These are phyloP conservation scores for Leccinum aurantiacum DNA, from an alignment of 768 basidiomycete species.

Conservation along the genomic window DNA sequence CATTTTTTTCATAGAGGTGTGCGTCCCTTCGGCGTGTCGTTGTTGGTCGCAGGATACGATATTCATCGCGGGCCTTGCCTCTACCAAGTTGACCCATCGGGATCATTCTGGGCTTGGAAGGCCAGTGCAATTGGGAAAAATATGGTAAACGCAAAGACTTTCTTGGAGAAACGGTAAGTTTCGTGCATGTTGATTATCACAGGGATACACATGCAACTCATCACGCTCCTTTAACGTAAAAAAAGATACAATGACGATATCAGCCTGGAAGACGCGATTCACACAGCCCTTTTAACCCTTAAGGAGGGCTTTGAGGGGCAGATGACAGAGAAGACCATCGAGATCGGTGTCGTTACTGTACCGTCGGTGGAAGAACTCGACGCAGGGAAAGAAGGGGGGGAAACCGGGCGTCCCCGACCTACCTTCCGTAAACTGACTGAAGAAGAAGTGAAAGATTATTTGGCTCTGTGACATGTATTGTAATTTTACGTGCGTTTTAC, in stretches of 20 bases:
- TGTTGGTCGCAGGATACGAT: conserved; percentile 98
- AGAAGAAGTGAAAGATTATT: conserved; percentile 95
- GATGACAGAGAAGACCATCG: conserved; percentile 99
- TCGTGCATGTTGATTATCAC: conserved; percentile 26
- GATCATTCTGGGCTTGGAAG: conserved; percentile 99
- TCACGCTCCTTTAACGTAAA: conserved; percentile 37
- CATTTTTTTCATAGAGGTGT: conserved; percentile 74
- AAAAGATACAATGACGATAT: conserved; percentile 99
- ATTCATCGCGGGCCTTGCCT: conserved; percentile 90
- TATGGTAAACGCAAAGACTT: conserved; percentile 99
- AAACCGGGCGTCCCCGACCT: conserved; percentile 70
- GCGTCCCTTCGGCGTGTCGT: conserved; percentile 96
- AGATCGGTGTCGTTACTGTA: conserved; percentile 94
- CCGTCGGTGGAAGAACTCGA: conserved; percentile 61
- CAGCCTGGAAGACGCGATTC: conserved; percentile 97
- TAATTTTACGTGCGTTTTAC: conserved; percentile 33
- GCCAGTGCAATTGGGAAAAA: conserved; percentile 99
- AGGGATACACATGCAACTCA: conserved; percentile 16
- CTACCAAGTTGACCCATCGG: conserved; percentile 98
- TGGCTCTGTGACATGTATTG: conserved; percentile 63
- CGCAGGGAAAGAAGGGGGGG: conserved; percentile 66
- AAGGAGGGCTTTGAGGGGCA: conserved; percentile 99
- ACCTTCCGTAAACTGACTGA: conserved; percentile 95
- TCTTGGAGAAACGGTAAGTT: conserved; percentile 93
- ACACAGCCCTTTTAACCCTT: conserved; percentile 94